A percentile compares a stretch with the other conserved stretches of the same genome.
phyloP scores from a whole-genome alignment of 2,329 filamentous ascomycete species.

The Chaetothyriales sp. region DNA sequence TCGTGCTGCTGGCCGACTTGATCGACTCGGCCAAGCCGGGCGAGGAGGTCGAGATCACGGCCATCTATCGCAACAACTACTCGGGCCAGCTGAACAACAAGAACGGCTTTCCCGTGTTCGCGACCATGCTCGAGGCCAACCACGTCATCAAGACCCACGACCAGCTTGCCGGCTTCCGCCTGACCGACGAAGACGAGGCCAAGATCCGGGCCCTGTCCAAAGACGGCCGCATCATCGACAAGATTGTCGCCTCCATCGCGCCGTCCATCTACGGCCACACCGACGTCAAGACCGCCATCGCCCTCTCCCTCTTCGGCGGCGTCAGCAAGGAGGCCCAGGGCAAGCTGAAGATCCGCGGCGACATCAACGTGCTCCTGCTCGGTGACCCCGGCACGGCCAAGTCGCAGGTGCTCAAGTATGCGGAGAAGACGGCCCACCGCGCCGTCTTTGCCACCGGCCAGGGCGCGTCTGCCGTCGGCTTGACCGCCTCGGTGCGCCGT shows the following conservation, averaged over 20 bases:
- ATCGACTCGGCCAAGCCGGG: constrained; percentile 95
- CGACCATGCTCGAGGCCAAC: constrained; percentile 93
- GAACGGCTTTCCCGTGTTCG: constrained; percentile 96
- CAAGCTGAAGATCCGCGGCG: constrained; percentile 79
- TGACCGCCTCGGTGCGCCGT: constrained; percentile 89
- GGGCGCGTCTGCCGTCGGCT: constrained; percentile 90
- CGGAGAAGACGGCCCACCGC: constrained; percentile 91
- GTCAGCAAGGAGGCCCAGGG: constrained; percentile 85
- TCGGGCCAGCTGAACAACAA: constrained; percentile 96
- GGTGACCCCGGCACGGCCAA: constrained; percentile 97
- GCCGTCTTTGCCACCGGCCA: constrained; percentile 97
- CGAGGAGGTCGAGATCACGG: constrained; percentile 93
- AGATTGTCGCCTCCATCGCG: constrained; percentile 82
- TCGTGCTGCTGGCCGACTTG: constrained; percentile 90
- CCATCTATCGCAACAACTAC: constrained; percentile 96
- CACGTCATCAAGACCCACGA: constrained; percentile 95
- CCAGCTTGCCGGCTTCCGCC: constrained; percentile 86
- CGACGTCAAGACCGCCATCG: constrained; percentile 94
- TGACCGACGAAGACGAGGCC: constrained; percentile 90
- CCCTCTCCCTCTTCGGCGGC: constrained; percentile 85
- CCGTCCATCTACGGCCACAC: constrained; percentile 95
- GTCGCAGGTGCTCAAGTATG: constrained; percentile 92
- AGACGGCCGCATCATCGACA: constrained; percentile 84
- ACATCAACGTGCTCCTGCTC: constrained; percentile 93
- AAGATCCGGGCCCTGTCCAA: constrained; percentile 75